A percentile compares a stretch with the other conserved stretches of the same genome.
Conservation (phyloP, 768 basidiomycete species). For the Trametes cinnabarina region DNA sequence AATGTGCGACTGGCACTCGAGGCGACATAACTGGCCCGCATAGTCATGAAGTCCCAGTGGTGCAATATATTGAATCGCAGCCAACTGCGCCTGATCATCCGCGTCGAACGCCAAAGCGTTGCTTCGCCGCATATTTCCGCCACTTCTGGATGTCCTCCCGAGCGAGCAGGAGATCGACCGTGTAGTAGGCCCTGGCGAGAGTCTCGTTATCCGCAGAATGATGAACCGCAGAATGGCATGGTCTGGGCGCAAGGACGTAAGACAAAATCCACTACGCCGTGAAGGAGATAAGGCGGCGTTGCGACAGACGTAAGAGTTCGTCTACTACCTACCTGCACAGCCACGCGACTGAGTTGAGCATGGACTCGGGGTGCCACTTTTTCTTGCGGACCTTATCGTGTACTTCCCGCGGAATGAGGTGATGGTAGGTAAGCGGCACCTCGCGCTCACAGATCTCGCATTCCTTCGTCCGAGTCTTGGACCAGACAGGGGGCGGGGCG, state of each 20-base stretch:
- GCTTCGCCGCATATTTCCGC: conserved; percentile 51
- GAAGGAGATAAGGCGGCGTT: too few relatives aligned
- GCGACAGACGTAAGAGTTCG: not conserved
- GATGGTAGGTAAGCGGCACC: conserved; percentile 59
- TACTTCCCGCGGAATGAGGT: conserved; percentile 53
- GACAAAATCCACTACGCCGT: too few relatives aligned
- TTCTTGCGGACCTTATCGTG: conserved; percentile 57
- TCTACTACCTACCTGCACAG: conserved; percentile 41
- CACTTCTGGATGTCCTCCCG: conserved; percentile 58
- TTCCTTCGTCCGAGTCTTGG: conserved; percentile 47
- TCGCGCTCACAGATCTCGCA: conserved; percentile 62
- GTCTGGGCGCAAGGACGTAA: too few relatives aligned
- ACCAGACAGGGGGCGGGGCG: conserved; percentile 52
- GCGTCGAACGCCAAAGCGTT: conserved; percentile 27
- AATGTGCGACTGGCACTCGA: too few relatives aligned
- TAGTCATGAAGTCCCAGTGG: too few relatives aligned
- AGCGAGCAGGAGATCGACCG: conserved; percentile 46
- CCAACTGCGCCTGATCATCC: conserved; percentile 15
- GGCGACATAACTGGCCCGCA: too few relatives aligned
- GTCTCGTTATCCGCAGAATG: conserved; percentile 48
- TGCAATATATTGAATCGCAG: too few relatives aligned
- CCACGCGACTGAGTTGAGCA: conserved; percentile 61
- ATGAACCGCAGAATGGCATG: conserved; percentile 53
- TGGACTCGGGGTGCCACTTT: conserved; percentile 51
- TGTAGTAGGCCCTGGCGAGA: conserved; percentile 49